Percentiles rank a stretch among this genome's conserved stretches.
phyloP scores from a whole-genome alignment of 805 yeast genomes.

The Tetrapisispora nanseiensis region DNA sequence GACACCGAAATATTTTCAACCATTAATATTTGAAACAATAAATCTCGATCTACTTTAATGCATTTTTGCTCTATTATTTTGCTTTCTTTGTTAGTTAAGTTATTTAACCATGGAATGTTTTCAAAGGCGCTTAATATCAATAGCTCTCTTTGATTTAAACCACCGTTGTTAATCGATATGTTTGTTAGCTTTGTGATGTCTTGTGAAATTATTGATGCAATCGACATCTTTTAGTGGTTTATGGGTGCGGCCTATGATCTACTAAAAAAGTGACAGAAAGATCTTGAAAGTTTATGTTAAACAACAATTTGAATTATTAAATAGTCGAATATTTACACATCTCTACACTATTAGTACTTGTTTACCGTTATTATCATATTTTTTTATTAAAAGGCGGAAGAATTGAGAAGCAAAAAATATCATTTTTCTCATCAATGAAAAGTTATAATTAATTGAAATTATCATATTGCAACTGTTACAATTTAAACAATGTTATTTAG shows the following conservation, averaged over 20 bases:
- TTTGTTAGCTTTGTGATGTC: slow-evolving; percentile 14
- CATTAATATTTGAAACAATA: slow-evolving; percentile 47
- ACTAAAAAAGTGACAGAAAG: no score
- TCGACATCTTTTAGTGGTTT: not conserved
- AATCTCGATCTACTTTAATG: slow-evolving; percentile 16
- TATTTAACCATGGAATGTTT: slow-evolving; percentile 14
- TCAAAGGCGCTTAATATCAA: slow-evolving; percentile 11
- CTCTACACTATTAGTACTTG: no score
- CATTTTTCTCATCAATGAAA: no score
- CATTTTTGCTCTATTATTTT: slow-evolving; percentile 13
- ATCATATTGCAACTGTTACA: no score
- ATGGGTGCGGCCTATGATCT: not conserved
- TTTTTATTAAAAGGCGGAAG: not conserved
- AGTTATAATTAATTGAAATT: no score
- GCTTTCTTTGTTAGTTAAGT: not conserved
- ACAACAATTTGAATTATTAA: no score
- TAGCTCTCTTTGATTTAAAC: slow-evolving; percentile 9
- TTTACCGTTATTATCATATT: no score
- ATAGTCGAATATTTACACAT: no score
- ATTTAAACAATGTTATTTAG: no score
- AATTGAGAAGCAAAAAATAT: not conserved
- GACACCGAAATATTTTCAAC: slow-evolving; percentile 47
- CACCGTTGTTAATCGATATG: slow-evolving; percentile 4
- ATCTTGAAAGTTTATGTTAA: no score
- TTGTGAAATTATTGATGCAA: slow-evolving; percentile 15